Base-by-base conservation (phyloP, 495 filamentous ascomycete genomes). In the Sphaerosporella brunnea region DNA sequence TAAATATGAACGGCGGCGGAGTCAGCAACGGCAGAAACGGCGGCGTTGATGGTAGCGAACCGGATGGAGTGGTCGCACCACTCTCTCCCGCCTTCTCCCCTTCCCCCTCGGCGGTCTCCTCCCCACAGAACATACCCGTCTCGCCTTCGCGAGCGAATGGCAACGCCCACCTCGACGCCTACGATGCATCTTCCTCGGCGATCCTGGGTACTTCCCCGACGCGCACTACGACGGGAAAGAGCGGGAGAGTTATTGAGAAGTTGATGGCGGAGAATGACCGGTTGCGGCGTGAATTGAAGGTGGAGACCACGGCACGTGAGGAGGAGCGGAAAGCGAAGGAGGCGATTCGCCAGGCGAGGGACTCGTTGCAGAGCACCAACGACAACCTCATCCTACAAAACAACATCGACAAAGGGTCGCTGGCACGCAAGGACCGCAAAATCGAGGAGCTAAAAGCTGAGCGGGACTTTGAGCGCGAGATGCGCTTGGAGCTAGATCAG, bases 231-330 rank as follows among this genome's bases (percentile, higher is more conserved):
- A 49, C 53, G 0, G 86, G 86, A 48, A 93, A 93, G 65, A 90
- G 82, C 1, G 85, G 86, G n/a, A 75, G 86, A 11, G 86, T 95
- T 11, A 93, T 95, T 56, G 85, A 93, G 60, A 75, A 76, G 46
- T 62, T 95, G 26, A 84, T 90, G 65, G 81, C 79, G 28, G 87
- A 95, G 53, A 90, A 88, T 55, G 87, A 93, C 42, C 74, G 78
- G 23, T 66, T 92, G 37, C 83, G 77, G 49, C 77, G 86, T 34
- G 86, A 93, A 51, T 72, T 85, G 45, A 72, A 78, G 48, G 69
- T 87, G 19, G 79, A 86, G 59, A 73, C 73, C 24, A 69, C 80
- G 15, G 73, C 74, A 15, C 70, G 79, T 24, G 81, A 88, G 46
- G 84, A 87, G 45, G 74, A 77, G 10, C 74, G 77, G 48, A 74